These are phyloP conservation scores for Colletotrichum caudatum DNA, from an alignment of 2,329 filamentous ascomycete species.

Conservation along the genomic window DNA sequence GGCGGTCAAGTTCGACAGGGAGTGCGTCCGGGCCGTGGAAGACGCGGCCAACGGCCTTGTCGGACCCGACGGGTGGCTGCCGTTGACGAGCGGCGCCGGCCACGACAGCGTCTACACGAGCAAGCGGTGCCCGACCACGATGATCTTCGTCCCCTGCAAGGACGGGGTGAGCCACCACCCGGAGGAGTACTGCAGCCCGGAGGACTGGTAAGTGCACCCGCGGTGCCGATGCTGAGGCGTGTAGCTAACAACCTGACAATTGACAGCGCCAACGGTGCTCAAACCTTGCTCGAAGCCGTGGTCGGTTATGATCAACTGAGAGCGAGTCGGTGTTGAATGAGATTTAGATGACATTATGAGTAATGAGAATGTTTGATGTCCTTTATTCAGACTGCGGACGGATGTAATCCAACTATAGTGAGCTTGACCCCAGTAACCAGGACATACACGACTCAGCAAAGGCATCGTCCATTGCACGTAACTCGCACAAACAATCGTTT, in stretches of 20 bases:
- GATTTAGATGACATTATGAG: background rate
- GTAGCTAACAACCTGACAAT: conserved; percentile 4
- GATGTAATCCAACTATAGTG: background rate
- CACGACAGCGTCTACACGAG: conserved; percentile 70
- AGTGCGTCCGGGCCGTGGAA: conserved; percentile 75
- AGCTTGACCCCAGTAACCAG: background rate
- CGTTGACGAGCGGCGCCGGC: conserved; percentile 58
- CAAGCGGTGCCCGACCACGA: conserved; percentile 69
- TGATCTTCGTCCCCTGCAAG: conserved; percentile 75
- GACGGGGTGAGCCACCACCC: conserved; percentile 75
- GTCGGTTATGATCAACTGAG: conserved; percentile 41
- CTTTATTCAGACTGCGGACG: background rate
- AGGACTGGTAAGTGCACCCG: conserved; percentile 60
- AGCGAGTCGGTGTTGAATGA: background rate
- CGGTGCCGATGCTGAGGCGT: background rate
- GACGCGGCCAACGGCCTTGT: conserved; percentile 70
- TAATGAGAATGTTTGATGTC: too few species aligned
- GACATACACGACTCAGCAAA: background rate
- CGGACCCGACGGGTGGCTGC: conserved; percentile 54
- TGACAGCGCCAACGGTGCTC: conserved; percentile 42
- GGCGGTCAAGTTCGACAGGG: conserved; percentile 73
- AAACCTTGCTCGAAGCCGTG: conserved; percentile 44
- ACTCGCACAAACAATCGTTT: background rate
- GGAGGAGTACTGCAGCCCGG: conserved; percentile 69
- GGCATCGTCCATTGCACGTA: too few species aligned